A percentile compares a stretch with the other conserved stretches of the same genome.
Evolutionary conservation across 2,329 filamentous ascomycete species (phyloP).

Genomic region (Penicillium fuscoglaucum): DNA sequence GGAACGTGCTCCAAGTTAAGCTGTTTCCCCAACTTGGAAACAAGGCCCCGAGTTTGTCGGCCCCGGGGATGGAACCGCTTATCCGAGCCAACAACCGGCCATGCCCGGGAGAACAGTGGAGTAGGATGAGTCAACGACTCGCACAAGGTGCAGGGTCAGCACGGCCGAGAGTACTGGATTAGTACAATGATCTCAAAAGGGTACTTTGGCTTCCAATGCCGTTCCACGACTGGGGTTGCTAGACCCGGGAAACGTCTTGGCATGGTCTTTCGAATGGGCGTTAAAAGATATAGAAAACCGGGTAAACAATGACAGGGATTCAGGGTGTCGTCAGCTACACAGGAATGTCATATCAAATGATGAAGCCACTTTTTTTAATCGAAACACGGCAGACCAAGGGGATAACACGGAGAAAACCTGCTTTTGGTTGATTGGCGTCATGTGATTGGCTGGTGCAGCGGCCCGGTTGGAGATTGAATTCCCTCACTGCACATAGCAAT

Average conservation of each 20-base stretch:
- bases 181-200: neutral
- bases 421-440: slow-evolving; percentile 12
- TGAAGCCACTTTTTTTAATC: neutral
- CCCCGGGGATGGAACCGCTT: neutral
- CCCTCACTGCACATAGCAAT: neutral
- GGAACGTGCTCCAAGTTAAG: neutral
- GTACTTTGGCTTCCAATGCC: neutral
- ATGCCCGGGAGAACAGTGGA: neutral
- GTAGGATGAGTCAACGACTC: slow-evolving; percentile 4
- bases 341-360: neutral
- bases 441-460: slow-evolving; percentile 26
- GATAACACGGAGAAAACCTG: slow-evolving; percentile 21
- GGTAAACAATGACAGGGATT: neutral
- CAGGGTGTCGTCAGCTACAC: slow-evolving; percentile 2
- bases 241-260: neutral
- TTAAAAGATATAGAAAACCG: neutral
- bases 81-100: neutral
- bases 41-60: neutral
- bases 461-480: slow-evolving; percentile 19
- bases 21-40: neutral
- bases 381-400: neutral
- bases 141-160: neutral
- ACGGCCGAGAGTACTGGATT: neutral
- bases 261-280: neutral
- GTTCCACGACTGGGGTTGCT: neutral